A percentile compares a stretch with the other conserved stretches of the same genome.
Evolutionary conservation across 129 eudicot genomes (phyloP).

Genomic region (Ambrosia artemisiifolia): DNA sequence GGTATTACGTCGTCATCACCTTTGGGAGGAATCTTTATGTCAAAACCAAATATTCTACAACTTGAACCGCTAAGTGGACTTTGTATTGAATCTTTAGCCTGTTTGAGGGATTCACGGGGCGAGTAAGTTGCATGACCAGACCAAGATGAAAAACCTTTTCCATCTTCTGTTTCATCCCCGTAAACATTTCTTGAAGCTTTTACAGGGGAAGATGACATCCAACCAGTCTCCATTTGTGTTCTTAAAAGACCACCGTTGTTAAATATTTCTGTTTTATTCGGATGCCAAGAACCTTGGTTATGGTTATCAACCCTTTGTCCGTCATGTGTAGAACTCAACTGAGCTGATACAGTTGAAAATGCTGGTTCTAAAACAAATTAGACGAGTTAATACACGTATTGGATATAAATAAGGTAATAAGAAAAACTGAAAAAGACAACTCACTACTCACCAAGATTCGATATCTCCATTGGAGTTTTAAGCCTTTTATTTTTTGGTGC

Average conservation of each 20-base stretch:
- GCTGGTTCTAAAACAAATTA: slow-evolving; percentile 41
- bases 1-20: background rate
- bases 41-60: slow-evolving; percentile 80
- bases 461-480: slow-evolving; percentile 38
- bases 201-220: slow-evolving; percentile 37
- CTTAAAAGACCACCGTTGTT: slow-evolving; percentile 27
- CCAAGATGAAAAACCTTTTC: slow-evolving; percentile 51
- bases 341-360: slow-evolving; percentile 41
- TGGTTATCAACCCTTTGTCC: slow-evolving; percentile 36
- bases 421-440: background rate
- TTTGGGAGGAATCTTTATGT: slow-evolving; percentile 41
- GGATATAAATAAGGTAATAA: background rate
- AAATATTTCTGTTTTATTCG: slow-evolving; percentile 27
- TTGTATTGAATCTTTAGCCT: slow-evolving; percentile 21
- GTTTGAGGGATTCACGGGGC: slow-evolving; percentile 34
- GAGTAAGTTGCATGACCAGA: slow-evolving; percentile 43
- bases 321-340: slow-evolving; percentile 40
- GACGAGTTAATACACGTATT: slow-evolving; percentile 12
- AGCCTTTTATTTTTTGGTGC: slow-evolving; percentile 42
- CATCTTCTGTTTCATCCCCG: slow-evolving; percentile 55
- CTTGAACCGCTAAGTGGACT: slow-evolving; percentile 28
- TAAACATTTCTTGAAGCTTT: slow-evolving; percentile 38
- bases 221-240: slow-evolving; percentile 32
- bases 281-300: slow-evolving; percentile 18
- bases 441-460: slow-evolving; percentile 58